Evolutionary conservation across 768 basidiomycete species (phyloP), one percentile per base, ranked within the genome.

Genomic region (Crassisporium funariophilum): DNA sequence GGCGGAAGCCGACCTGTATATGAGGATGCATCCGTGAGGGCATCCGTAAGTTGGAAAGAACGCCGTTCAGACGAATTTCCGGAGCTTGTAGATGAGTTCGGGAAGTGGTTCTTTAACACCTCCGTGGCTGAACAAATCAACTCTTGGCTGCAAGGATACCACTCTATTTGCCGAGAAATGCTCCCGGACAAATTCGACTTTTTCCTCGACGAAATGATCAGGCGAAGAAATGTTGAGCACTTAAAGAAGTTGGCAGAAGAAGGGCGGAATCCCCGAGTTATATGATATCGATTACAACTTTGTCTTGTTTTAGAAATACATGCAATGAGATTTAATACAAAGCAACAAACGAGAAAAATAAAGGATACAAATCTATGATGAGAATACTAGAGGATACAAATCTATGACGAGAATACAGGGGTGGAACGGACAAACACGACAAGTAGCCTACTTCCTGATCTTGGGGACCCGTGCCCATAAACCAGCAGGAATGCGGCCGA

Each of bases 191-290:
- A 57, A 34, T 69, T 61, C 20, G 56, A 65, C 33, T 73, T 72
- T 40, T 71, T 70, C 47, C 49, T 73, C 0, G 70, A 72, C 31
- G 70, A 73, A 54, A 67, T 61, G 46, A 71, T 63, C 1, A 44
- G 29, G 5, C 37, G 27, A 7, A 47, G 47, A 13, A 58, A 58
- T 39, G 15, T 46, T 6, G 36, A 50, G 15, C 27, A 29, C 4
- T 23, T 54, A 3, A 44, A 44, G n/a, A n/a, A 34, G 9, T n/a
- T 54, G 3, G 36, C 8, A 12, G 12, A 12, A 10, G n/a, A 33
- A 8, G n/a, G 23, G 6, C 7, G 12, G 15, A 43, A 13, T n/a
- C 20, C n/a, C 12, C 24, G n/a, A n/a, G 9, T 33, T 10, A 16
- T 27, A 21, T 29, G 10, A 11, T 24, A 43, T 13, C 29, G 15